Evolutionary conservation across 2,329 filamentous ascomycete genomes (phyloP), one percentile per base, ranked within the genome.

Genomic region (Claviceps quebecensis): DNA sequence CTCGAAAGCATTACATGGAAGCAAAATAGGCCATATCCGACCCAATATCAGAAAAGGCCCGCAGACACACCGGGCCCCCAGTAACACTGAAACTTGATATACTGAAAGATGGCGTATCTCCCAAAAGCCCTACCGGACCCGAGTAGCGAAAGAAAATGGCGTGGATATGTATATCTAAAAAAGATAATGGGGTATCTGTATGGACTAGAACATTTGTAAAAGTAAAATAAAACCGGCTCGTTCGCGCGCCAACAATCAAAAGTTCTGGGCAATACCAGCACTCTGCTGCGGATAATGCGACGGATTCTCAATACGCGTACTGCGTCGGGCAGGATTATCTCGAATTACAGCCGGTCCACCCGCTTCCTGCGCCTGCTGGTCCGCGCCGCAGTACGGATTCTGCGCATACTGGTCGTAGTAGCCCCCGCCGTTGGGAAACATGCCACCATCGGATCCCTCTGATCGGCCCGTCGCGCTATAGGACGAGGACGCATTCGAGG

Each of bases 181-280:
- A 11, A 34, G 29, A 34, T 34, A 34, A 34, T 11, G 29, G 29
- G 29, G 29, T 34, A 34, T 34, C 29, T 34, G 29, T 34, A 34
- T 34, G 29, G 29, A 34, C 29, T 34, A 11, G 29, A 34, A 34
- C 29, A 34, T 34, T 34, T 34, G 29, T 34, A 34, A 34, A 34
- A 34, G 11, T 34, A 8, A 34, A 34, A 9, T 8, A 40, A 40
- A 40, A 40, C n/a, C n/a, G 39, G 8, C 40, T 7, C 2, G 19
- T 19, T 19, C 4, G 17, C 19, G 22, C 6, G 22, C 19, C 3
- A 17, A 17, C 38, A 40, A 17, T 47, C 23, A 48, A 62, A 98
- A 98, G 68, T 98, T 98, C 69, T 97, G 93, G 36, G 93, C 87
- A 61, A 98, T 96, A 53, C 93, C 93, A 40, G 87, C 87, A 61